A percentile compares a stretch with the other conserved stretches of the same genome.
These are phyloP conservation scores for Termitomyces sp. DNA, from an alignment of 768 basidiomycete genomes.

Conservation along the genomic window DNA sequence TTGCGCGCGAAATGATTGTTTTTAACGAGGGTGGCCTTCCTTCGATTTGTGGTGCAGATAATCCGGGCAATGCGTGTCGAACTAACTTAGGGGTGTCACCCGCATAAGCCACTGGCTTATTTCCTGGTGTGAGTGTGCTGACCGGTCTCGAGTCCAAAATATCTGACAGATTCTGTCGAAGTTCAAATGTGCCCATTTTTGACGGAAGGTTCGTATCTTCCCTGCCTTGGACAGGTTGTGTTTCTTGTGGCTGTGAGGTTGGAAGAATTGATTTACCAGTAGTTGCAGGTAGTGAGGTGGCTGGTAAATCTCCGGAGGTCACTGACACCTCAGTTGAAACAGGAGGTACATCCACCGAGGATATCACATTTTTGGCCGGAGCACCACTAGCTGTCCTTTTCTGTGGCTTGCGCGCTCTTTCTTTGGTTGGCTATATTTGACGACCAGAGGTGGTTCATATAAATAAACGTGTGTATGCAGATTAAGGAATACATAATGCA, in stretches of 20 bases:
- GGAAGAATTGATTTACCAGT: background rate
- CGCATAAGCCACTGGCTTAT: background rate
- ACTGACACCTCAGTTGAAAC: background rate
- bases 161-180: background rate
- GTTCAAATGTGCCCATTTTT: background rate
- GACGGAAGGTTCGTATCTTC: background rate
- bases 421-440: constrained; percentile 62
- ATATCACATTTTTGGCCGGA: background rate
- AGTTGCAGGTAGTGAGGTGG: background rate
- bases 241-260: background rate
- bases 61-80: constrained; percentile 8
- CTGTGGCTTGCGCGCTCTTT: constrained; percentile 62
- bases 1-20: background rate
- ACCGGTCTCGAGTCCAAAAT: background rate
- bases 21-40: background rate
- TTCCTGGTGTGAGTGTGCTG: background rate
- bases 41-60: background rate
- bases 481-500: constrained; percentile 15
- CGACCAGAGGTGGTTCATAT: constrained; percentile 9
- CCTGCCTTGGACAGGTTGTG: background rate
- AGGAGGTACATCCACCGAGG: background rate
- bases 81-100: constrained; percentile 1
- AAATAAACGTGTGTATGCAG: constrained; percentile 12
- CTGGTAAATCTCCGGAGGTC: background rate
- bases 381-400: constrained; percentile 15